Percentiles rank a stretch among this genome's conserved stretches.
Conservation (phyloP, 768 basidiomycete genomes). For the Amyloporia xantha region DNA sequence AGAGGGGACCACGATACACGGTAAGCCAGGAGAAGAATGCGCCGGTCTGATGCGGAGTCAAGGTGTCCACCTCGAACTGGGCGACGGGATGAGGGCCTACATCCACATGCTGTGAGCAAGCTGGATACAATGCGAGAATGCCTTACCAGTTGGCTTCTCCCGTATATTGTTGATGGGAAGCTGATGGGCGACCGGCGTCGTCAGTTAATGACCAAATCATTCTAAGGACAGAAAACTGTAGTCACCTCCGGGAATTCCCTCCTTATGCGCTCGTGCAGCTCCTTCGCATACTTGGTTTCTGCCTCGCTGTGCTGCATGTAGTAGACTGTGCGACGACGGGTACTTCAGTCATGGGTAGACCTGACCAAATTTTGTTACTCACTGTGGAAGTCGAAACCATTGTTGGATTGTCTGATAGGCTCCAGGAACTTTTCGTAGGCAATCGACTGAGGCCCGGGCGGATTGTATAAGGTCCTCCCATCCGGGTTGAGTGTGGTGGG, state of each 20-base stretch:
- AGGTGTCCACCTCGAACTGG: constrained; percentile 68
- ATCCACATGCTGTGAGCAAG: constrained; percentile 32
- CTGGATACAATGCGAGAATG: not conserved
- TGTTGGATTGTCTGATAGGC: constrained; percentile 46
- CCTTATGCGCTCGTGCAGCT: constrained; percentile 53
- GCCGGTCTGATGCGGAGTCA: constrained; percentile 62
- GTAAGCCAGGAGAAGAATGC: constrained; percentile 62
- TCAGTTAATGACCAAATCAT: constrained; percentile 32
- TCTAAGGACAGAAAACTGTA: not conserved
- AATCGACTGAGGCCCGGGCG: constrained; percentile 33
- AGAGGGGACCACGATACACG: constrained; percentile 65
- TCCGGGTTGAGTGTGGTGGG: constrained; percentile 42
- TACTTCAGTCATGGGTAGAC: not conserved
- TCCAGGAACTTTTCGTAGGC: constrained; percentile 47
- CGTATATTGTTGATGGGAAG: not conserved
- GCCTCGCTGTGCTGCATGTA: constrained; percentile 41
- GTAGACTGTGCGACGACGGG: constrained; percentile 40
- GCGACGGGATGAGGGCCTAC: constrained; percentile 59
- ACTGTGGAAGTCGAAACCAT: constrained; percentile 74
- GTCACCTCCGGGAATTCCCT: constrained; percentile 65
- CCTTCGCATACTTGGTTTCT: constrained; percentile 41
- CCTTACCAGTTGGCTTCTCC: not conserved
- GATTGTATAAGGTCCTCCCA: constrained; percentile 49
- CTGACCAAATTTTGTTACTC: constrained; percentile 16
- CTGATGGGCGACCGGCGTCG: constrained; percentile 15